Conservation (phyloP, 257 asterid genomes). For the Penstemon barbatus region DNA sequence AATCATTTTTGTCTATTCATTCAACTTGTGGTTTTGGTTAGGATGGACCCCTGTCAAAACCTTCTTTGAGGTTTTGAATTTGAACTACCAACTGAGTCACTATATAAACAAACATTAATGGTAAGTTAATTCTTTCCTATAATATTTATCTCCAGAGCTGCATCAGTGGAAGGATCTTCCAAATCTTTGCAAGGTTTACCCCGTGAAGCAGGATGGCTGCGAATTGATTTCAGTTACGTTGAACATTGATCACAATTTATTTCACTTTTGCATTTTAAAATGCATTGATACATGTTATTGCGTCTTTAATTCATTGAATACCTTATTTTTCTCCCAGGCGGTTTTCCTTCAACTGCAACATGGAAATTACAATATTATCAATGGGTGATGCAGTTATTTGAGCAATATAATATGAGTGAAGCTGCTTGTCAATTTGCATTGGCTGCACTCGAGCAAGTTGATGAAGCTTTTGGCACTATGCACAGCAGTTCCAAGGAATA, state of each 20-base stretch:
- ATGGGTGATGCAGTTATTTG: constrained; percentile 98
- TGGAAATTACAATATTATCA: constrained; percentile 94
- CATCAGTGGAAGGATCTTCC: constrained; percentile 78
- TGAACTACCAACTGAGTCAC: constrained; percentile 21
- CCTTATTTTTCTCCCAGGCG: constrained; percentile 48
- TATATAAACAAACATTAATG: constrained; percentile 10
- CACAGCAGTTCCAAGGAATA: constrained; percentile 45
- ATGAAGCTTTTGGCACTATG: constrained; percentile 64
- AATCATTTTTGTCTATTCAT: constrained; percentile 18
- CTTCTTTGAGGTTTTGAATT: constrained; percentile 13
- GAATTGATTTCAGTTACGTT: constrained; percentile 72
- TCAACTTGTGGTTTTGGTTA: constrained; percentile 12
- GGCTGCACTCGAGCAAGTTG: constrained; percentile 97
- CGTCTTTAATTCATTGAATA: constrained; percentile 16
- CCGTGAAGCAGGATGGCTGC: constrained; percentile 76
- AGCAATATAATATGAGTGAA: constrained; percentile 74
- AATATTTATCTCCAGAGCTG: constrained; percentile 62
- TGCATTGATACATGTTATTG: constrained; percentile 17
- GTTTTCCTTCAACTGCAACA: constrained; percentile 52
- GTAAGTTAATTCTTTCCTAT: constrained; percentile 21
- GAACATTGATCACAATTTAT: constrained; percentile 21
- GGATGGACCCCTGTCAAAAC: constrained; percentile 10
- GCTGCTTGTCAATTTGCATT: constrained; percentile 89
- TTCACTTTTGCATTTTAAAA: constrained; percentile 19
- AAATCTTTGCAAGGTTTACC: constrained; percentile 76